Evolutionary conservation across 2,329 filamentous ascomycete genomes (phyloP).

Genomic region (Mycosphaerella sp.): DNA sequence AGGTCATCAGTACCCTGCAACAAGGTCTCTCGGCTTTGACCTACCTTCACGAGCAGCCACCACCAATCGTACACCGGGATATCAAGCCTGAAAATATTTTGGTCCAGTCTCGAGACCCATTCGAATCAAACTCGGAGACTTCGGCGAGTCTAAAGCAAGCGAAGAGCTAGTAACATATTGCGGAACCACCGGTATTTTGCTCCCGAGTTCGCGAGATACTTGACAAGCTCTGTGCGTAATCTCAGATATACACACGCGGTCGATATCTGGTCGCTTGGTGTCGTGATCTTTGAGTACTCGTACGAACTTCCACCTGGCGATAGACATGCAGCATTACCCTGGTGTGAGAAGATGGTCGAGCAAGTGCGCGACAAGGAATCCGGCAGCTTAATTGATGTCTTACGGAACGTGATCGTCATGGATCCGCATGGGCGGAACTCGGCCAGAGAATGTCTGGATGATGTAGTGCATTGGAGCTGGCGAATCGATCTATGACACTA

Average conservation of each 20-base stretch:
- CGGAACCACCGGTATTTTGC: conserved; percentile 4
- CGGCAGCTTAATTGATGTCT: no score
- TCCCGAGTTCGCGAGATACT: not conserved
- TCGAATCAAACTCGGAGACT: conserved; percentile 10
- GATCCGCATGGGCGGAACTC: no score
- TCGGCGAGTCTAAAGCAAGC: conserved; percentile 10
- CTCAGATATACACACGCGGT: conserved; percentile 4
- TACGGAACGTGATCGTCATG: no score
- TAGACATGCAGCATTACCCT: not conserved
- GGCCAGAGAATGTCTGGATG: no score
- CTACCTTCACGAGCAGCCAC: conserved; percentile 6
- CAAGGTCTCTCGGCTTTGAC: conserved; percentile 4
- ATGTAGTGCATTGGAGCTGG: no score
- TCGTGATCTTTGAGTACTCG: conserved; percentile 3
- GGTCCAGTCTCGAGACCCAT: conserved; percentile 3
- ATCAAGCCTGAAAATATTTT: conserved; percentile 14
- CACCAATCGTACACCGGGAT: conserved; percentile 13
- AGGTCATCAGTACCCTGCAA: not conserved
- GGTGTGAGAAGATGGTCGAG: not conserved
- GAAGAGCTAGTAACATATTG: conserved; percentile 4
- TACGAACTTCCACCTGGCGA: conserved; percentile 2
- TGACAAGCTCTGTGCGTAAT: not conserved
- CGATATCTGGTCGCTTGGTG: conserved; percentile 11
- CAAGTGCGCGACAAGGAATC: no score
- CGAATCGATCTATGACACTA: no score